A percentile compares a stretch with the other conserved stretches of the same genome.
These are phyloP conservation scores for Helicostylum pulchrum DNA, from an alignment of 192 early-diverging fungal genomes.

Conservation along the genomic window DNA sequence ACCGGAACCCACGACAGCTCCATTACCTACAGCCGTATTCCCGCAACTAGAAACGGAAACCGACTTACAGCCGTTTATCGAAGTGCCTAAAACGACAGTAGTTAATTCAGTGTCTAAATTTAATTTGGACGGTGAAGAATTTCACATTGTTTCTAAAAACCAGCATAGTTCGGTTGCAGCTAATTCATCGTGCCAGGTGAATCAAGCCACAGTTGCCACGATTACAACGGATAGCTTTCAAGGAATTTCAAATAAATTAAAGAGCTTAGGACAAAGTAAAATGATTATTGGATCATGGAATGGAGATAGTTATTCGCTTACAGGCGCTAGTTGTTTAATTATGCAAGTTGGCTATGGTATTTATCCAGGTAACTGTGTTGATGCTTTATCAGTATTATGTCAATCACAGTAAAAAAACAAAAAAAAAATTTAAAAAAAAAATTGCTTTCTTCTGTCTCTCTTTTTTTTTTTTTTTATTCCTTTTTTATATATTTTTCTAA, in stretches of 20 bases:
- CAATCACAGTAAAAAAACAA: neutral
- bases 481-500: neutral
- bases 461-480: neutral
- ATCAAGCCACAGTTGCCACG: neutral
- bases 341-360: conserved; percentile 3
- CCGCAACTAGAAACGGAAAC: neutral
- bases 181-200: neutral
- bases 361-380: neutral
- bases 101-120: neutral
- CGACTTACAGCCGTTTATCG: too few relatives aligned
- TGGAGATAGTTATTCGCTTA: conserved; percentile 5
- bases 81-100: too few relatives aligned
- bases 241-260: neutral
- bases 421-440: neutral
- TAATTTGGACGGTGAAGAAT: neutral
- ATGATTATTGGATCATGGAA: conserved; percentile 18
- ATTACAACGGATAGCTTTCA: neutral
- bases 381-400: neutral
- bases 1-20: neutral
- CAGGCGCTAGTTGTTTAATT: conserved; percentile 4
- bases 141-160: neutral
- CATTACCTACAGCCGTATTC: neutral
- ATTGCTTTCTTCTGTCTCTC: neutral
- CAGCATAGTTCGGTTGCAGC: neutral
- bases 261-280: neutral